Evolutionary conservation across 164 flowering plant genomes (phyloP), one percentile per base, ranked within the genome.

Genomic region (Sedum album): DNA sequence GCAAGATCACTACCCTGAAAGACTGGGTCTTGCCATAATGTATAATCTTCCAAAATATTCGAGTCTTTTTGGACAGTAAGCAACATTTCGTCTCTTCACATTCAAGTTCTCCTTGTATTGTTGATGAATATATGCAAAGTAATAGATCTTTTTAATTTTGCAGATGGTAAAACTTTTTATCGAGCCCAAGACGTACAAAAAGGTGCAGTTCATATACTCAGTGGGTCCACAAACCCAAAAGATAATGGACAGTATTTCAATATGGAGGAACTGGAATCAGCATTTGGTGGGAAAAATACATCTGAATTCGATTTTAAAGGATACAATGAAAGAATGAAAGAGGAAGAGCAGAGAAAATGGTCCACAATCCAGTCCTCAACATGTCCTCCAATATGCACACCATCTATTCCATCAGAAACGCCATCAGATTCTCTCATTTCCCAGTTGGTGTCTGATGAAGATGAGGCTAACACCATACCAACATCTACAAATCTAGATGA

Each of bases 1-100:
- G 66, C 82, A 79, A 35, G 39, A 77, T 39, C 82, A 79, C n/a
- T 79, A 77, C 39, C 82, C 82, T 1, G 82, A 79, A 30, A 57
- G 82, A 35, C 65, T 79, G 21, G 82, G 60, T 13, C 30, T 55
- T 8, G 31, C 60, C 17, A 55, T 55, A 55, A 55, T 55, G 60
- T 55, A 55, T 55, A 55, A 55, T 25, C 60, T 31, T 9, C 31
- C 15, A 55, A 55, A 25, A 25, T 25, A 55, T 55, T 21, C 25
- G 60, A 23, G 55, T 49, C 55, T 1, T 49, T 49, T 49, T 49
- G 31, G 60, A 55, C 30, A 15, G 31, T 55, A 25, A 55, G 60
- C 31, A 55, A 55, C 3, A 35, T n/a, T n/a, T n/a, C n/a, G n/a
- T n/a, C 38, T 35, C 38, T 3, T 3, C 38, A 35, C 38, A 35